Evolutionary conservation across 1,139 yeast species (phyloP).

Genomic region (Groenewaldozyma sp.): DNA sequence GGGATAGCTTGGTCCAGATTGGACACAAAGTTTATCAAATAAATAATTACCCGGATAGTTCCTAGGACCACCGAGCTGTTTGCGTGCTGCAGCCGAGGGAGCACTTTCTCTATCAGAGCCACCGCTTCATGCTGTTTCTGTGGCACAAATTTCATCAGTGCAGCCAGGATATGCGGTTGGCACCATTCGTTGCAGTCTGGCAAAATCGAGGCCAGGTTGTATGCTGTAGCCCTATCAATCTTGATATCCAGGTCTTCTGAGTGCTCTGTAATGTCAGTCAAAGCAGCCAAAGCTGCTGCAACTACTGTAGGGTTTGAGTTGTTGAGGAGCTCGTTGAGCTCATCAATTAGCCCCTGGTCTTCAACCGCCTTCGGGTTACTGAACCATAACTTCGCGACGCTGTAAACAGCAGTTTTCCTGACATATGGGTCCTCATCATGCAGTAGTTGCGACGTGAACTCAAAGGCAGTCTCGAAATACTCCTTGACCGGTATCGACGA

Average conservation of each 20-base stretch:
- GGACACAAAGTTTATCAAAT: constrained; percentile 59
- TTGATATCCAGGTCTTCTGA: constrained; percentile 42
- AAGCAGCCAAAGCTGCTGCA: constrained; percentile 62
- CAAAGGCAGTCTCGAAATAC: constrained; percentile 40
- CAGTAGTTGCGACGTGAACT: constrained; percentile 33
- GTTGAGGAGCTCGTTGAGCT: constrained; percentile 52
- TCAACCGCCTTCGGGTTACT: constrained; percentile 42
- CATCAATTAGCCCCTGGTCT: constrained; percentile 40
- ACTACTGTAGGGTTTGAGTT: constrained; percentile 51
- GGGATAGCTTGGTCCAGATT: constrained; percentile 36
- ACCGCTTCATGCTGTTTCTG: constrained; percentile 56
- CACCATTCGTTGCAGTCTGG: constrained; percentile 70
- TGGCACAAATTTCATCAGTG: constrained; percentile 66
- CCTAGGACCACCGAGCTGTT: constrained; percentile 78
- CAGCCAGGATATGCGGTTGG: constrained; percentile 59
- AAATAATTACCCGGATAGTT: constrained; percentile 62
- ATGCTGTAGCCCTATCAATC: constrained; percentile 49
- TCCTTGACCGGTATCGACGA: constrained; percentile 49
- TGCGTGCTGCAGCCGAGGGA: constrained; percentile 72
- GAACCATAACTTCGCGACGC: constrained; percentile 62
- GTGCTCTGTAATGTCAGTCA: constrained; percentile 56
- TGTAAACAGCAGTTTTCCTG: constrained; percentile 59
- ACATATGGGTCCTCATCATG: constrained; percentile 51
- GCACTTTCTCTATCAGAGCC: constrained; percentile 52
- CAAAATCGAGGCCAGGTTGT: constrained; percentile 41